Conservation (phyloP, 1,284 basidiomycete genomes). For the Anthracocystis walkeri region DNA sequence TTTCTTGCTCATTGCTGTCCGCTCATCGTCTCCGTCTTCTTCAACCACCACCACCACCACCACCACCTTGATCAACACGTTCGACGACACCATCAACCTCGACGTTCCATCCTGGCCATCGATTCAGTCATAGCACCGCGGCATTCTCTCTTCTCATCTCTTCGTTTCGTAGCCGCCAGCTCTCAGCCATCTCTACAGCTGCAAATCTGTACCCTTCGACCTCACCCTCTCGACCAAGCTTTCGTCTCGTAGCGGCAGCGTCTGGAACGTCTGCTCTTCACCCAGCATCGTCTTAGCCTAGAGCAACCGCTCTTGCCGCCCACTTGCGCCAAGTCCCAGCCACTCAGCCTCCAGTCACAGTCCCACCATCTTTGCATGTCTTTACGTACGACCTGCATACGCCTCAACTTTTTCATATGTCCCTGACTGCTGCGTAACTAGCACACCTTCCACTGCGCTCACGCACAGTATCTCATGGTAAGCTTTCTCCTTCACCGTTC, state of each 20-base stretch:
- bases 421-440: slow-evolving; percentile 8
- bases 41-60: slow-evolving; percentile 3
- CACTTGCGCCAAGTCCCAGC: not conserved
- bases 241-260: slow-evolving; percentile 13
- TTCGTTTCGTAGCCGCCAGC: not conserved
- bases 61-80: not conserved
- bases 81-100: not conserved
- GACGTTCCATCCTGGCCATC: not conserved
- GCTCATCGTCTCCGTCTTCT: not conserved
- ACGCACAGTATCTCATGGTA: slow-evolving; percentile 19
- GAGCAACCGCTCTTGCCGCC: not conserved
- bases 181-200: not conserved
- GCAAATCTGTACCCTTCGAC: not conserved
- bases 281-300: slow-evolving; percentile 7
- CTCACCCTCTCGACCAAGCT: not conserved
- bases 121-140: not conserved
- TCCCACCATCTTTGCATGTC: not conserved
- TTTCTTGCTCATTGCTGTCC: not conserved
- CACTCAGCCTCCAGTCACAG: not conserved
- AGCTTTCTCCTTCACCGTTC: not conserved
- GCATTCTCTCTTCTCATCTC: not conserved
- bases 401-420: slow-evolving; percentile 16
- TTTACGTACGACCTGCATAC: not conserved
- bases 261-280: slow-evolving; percentile 28
- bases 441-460: slow-evolving; percentile 6